Percentiles rank a stretch among this genome's conserved stretches.
Conservation (phyloP, 78 protist species). For the Dictyostelium firmibasis region DNA sequence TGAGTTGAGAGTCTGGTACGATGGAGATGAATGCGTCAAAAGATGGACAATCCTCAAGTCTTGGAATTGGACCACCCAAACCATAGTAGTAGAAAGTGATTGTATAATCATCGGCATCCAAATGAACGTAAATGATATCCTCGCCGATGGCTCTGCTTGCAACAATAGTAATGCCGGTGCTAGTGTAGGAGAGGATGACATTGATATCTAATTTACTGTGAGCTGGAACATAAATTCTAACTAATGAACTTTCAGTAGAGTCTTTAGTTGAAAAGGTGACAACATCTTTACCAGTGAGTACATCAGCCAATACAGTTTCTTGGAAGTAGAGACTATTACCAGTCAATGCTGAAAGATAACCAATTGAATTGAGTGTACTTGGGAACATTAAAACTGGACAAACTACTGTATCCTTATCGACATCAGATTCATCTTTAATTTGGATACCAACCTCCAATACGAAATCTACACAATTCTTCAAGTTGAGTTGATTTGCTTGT, state of each 20-base stretch:
- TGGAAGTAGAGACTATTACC: background rate
- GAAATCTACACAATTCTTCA: conserved; percentile 43
- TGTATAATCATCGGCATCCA: background rate
- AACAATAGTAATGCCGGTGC: background rate
- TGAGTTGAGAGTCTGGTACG: background rate
- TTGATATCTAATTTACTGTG: conserved; percentile 35
- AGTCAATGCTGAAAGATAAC: conserved; percentile 1
- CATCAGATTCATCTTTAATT: background rate
- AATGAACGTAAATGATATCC: background rate
- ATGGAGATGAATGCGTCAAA: conserved; percentile 8
- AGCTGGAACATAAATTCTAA: conserved; percentile 47
- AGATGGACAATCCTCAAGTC: conserved; percentile 46
- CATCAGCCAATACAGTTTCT: conserved; percentile 39
- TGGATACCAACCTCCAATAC: conserved; percentile 26
- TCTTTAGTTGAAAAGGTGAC: background rate
- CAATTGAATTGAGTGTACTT: conserved; percentile 9
- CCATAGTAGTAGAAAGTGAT: conserved; percentile 43
- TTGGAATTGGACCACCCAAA: conserved; percentile 18
- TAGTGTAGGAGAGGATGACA: background rate
- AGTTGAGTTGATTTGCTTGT: background rate
- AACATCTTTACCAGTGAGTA: conserved; percentile 19
- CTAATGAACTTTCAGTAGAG: background rate
- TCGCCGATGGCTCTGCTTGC: background rate
- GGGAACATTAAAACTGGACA: conserved; percentile 37
- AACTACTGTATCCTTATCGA: conserved; percentile 13